Conservation (phyloP, 805 yeast species). For the Ogataea henricii region DNA sequence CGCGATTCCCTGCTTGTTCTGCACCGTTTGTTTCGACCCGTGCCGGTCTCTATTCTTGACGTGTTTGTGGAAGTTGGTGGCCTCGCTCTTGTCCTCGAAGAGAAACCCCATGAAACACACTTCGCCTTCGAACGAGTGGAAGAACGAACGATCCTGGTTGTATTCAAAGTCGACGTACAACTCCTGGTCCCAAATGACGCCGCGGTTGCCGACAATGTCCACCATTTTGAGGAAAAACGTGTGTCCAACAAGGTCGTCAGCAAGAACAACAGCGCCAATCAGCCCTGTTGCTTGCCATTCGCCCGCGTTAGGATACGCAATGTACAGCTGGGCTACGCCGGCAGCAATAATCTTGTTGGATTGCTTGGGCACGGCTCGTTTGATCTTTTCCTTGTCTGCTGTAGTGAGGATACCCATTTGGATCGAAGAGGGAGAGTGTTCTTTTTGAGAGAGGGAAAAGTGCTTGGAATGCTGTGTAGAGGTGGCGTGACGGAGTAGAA, state of each 20-base stretch:
- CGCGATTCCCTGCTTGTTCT: constrained; percentile 87
- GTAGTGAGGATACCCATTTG: constrained; percentile 36
- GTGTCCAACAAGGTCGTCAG: constrained; percentile 92
- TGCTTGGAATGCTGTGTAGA: not conserved
- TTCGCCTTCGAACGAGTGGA: constrained; percentile 92
- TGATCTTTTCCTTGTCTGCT: constrained; percentile 84
- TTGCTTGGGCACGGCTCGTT: constrained; percentile 84
- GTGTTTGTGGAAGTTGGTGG: constrained; percentile 79
- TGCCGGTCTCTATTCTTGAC: constrained; percentile 75
- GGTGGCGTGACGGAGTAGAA: not conserved
- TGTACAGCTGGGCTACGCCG: constrained; percentile 83
- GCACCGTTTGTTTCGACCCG: constrained; percentile 82
- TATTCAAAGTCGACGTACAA: constrained; percentile 84
- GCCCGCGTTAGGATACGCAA: constrained; percentile 82
- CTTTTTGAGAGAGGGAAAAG: not conserved
- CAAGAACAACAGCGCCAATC: constrained; percentile 82
- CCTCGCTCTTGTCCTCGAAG: constrained; percentile 88
- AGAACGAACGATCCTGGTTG: constrained; percentile 91
- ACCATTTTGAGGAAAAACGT: constrained; percentile 89
- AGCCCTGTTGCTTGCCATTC: constrained; percentile 89
- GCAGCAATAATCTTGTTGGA: constrained; percentile 88
- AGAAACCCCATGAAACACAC: constrained; percentile 84
- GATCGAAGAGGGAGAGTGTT: not conserved
- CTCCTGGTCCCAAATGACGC: constrained; percentile 98
- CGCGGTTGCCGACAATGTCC: constrained; percentile 77